A percentile compares a stretch with the other conserved stretches of the same genome.
Conservation (phyloP, 1,284 basidiomycete genomes). For the Phlebopus sp. region DNA sequence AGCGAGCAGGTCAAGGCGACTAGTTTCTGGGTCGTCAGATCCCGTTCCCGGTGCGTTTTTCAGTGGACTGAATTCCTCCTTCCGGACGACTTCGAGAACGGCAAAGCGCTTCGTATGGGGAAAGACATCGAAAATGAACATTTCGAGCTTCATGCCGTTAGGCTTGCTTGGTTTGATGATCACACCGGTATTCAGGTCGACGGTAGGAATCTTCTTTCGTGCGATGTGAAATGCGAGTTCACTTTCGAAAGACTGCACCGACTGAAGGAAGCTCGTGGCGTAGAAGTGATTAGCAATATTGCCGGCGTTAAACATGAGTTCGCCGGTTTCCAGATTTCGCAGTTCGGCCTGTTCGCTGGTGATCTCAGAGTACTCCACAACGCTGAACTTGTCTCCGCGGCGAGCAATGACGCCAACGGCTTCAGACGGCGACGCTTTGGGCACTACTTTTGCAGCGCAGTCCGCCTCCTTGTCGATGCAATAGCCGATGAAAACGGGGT, state of each 20-base stretch:
- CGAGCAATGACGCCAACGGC: constrained; percentile 93
- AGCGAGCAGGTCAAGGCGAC: constrained; percentile 84
- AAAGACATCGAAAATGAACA: constrained; percentile 99
- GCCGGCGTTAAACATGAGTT: constrained; percentile 88
- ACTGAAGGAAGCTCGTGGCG: constrained; percentile 82
- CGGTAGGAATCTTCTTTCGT: constrained; percentile 92
- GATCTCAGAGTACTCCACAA: constrained; percentile 98
- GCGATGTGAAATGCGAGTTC: constrained; percentile 97
- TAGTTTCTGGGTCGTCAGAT: constrained; percentile 92
- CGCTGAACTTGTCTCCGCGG: constrained; percentile 79
- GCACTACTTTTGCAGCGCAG: constrained; percentile 95
- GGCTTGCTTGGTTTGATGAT: constrained; percentile 78
- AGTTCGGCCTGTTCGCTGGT: constrained; percentile 82
- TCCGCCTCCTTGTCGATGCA: constrained; percentile 84
- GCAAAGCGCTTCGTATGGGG: constrained; percentile 84
- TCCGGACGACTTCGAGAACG: constrained; percentile 86
- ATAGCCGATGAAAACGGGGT: constrained; percentile 95
- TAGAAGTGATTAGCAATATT: constrained; percentile 99
- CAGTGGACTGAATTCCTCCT: constrained; percentile 93
- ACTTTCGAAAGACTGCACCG: constrained; percentile 81
- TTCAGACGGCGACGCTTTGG: constrained; percentile 84
- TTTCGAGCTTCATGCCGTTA: constrained; percentile 99
- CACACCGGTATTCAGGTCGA: constrained; percentile 67
- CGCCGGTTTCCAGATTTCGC: constrained; percentile 65
- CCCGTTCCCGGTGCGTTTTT: constrained; percentile 97